Conservation (phyloP, 345 rosid genomes). For the Eucalyptus erythrocorys region DNA sequence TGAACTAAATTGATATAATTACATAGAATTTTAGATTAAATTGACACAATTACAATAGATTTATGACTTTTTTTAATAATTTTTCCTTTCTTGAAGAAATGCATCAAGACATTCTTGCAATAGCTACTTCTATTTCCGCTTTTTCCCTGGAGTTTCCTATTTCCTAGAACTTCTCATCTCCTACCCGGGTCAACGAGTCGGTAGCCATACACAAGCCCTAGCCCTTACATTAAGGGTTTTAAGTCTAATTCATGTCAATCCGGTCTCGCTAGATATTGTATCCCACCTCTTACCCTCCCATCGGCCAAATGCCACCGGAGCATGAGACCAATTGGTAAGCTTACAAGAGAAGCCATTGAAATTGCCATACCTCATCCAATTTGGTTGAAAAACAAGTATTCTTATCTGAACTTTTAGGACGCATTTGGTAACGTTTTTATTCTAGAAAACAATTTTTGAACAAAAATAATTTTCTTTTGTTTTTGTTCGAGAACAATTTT, state of each 20-base stretch:
- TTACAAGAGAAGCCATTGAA: neutral
- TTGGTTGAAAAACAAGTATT: neutral
- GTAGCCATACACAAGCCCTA: neutral
- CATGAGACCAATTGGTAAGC: neutral
- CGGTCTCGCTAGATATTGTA: neutral
- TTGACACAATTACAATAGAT: too few relatives aligned
- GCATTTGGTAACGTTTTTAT: too few relatives aligned
- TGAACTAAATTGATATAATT: rapidly evolving
- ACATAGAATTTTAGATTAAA: rapidly evolving
- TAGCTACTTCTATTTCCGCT: neutral
- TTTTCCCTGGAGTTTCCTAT: neutral
- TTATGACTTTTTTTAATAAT: rapidly evolving
- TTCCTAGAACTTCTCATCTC: neutral
- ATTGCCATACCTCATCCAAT: neutral
- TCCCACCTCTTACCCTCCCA: neutral
- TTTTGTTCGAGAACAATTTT: too few relatives aligned
- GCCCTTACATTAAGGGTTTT: neutral
- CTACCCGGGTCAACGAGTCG: neutral
- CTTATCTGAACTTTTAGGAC: neutral
- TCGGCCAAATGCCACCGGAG: neutral
- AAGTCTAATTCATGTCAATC: neutral
- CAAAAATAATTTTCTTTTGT: too few relatives aligned
- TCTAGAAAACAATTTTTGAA: too few relatives aligned
- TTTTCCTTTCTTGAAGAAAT: neutral
- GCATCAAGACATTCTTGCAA: neutral